phyloP scores from a whole-genome alignment of 768 basidiomycete genomes.

The Imleria badia region DNA sequence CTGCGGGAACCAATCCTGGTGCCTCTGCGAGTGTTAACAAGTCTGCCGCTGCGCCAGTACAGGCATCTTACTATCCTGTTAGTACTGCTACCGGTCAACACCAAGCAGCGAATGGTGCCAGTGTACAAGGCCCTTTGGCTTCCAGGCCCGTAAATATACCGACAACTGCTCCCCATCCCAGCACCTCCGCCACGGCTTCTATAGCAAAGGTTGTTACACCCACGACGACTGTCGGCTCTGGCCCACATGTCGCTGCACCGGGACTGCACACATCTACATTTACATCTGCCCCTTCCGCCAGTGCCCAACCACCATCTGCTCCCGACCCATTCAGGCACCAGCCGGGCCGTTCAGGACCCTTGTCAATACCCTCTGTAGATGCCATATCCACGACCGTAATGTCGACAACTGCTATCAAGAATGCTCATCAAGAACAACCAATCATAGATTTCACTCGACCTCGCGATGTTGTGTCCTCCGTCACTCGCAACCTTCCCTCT shows the following conservation, averaged over 20 bases:
- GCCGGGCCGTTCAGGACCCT: slow-evolving; percentile 15
- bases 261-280: too few relatives aligned
- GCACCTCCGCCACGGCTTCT: slow-evolving; percentile 1
- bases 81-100: slow-evolving; percentile 4
- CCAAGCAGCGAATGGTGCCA: slow-evolving; percentile 7
- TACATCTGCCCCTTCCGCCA: not conserved
- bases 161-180: not conserved
- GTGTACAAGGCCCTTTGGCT: slow-evolving; percentile 5
- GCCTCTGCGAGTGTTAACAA: slow-evolving; percentile 6
- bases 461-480: slow-evolving; percentile 21
- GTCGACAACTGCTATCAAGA: slow-evolving; percentile 18
- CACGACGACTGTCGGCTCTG: slow-evolving; percentile 2
- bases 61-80: slow-evolving; percentile 1
- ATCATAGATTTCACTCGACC: slow-evolving; percentile 20
- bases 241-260: slow-evolving; percentile 1
- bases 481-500: slow-evolving; percentile 19
- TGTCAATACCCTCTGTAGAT: slow-evolving; percentile 17
- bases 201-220: slow-evolving; percentile 8
- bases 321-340: slow-evolving; percentile 24
- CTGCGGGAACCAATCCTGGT: not conserved
- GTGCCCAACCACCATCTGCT: slow-evolving; percentile 8
- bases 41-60: slow-evolving; percentile 3
- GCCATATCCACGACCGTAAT: slow-evolving; percentile 3
- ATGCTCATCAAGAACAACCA: slow-evolving; percentile 21
- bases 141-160: slow-evolving; percentile 11